These are phyloP conservation scores for Yarrowia sp. DNA, from an alignment of 805 yeast species.

Conservation along the genomic window DNA sequence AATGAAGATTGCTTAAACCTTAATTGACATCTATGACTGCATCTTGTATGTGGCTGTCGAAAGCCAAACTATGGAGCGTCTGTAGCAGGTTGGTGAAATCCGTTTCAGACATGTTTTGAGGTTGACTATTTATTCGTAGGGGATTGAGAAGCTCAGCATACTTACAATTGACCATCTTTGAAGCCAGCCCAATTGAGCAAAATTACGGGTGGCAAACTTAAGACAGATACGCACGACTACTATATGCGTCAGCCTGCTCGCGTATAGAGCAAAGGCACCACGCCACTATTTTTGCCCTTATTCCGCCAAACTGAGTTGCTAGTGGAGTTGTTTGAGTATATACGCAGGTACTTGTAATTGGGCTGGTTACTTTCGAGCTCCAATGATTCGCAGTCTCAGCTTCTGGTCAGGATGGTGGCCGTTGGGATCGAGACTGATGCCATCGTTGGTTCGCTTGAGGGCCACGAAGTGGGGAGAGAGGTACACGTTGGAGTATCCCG, in stretches of 20 bases:
- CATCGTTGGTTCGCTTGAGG: slow-evolving; percentile 5
- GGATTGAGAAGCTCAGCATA: too few relatives aligned
- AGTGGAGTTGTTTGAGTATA: neutral
- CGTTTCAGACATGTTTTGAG: too few relatives aligned
- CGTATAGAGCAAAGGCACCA: neutral
- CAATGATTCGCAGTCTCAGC: slow-evolving; percentile 12
- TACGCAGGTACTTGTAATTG: neutral
- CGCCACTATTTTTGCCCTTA: neutral
- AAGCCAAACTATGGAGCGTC: neutral
- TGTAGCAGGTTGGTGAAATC: too few relatives aligned
- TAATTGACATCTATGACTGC: neutral
- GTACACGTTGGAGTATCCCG: slow-evolving; percentile 4
- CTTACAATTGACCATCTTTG: too few relatives aligned
- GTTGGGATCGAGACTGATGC: neutral
- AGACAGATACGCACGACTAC: too few relatives aligned
- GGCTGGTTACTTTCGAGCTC: neutral
- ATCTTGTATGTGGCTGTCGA: neutral
- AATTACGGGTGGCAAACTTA: too few relatives aligned
- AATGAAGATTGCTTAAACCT: slow-evolving; percentile 9
- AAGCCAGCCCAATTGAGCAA: too few relatives aligned
- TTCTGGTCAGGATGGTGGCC: neutral
- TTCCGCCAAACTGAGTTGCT: too few relatives aligned
- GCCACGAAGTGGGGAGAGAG: slow-evolving; percentile 7
- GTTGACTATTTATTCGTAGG: too few relatives aligned
- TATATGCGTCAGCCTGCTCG: too few relatives aligned